phyloP scores from a whole-genome alignment of 495 filamentous ascomycete species.

The Aspergillus nidulans region DNA sequence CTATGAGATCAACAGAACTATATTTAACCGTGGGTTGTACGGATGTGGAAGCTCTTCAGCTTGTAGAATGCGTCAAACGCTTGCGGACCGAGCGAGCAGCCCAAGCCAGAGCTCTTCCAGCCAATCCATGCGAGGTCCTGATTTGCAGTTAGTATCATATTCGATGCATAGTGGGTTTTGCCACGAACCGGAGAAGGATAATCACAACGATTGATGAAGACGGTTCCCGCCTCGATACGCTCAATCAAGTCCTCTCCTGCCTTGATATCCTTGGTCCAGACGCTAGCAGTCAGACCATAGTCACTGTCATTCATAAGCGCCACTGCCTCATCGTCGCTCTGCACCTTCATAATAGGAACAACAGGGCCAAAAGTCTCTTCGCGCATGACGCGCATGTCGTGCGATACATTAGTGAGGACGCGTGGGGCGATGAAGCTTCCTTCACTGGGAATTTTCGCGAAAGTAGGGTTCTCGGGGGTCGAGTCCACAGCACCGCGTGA shows the following conservation, averaged over 20 bases:
- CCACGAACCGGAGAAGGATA: constrained; percentile 73
- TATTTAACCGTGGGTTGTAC: constrained; percentile 45
- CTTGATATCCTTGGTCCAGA: constrained; percentile 89
- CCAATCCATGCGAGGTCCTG: constrained; percentile 97
- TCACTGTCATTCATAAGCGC: constrained; percentile 90
- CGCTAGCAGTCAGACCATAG: constrained; percentile 92
- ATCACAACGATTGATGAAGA: constrained; percentile 94
- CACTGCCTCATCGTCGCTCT: constrained; percentile 76
- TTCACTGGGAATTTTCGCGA: constrained; percentile 58
- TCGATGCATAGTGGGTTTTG: neutral
- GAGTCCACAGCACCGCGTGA: constrained; percentile 74
- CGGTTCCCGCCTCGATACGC: constrained; percentile 85
- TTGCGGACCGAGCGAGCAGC: constrained; percentile 80
- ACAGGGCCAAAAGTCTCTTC: constrained; percentile 96
- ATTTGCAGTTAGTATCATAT: constrained; percentile 16
- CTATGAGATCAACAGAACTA: constrained; percentile 45
- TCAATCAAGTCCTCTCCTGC: constrained; percentile 76
- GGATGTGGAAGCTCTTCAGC: constrained; percentile 93
- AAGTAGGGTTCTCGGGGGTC: constrained; percentile 79
- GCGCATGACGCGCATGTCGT: constrained; percentile 85
- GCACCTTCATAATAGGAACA: constrained; percentile 91
- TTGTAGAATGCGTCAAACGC: constrained; percentile 95
- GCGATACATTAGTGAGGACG: constrained; percentile 74
- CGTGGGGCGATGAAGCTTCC: constrained; percentile 87
- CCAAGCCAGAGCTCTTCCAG: constrained; percentile 94